Evolutionary conservation across 208 protist genomes (phyloP), one percentile per base, ranked within the genome.

Genomic region (Trypanosoma congolense): DNA sequence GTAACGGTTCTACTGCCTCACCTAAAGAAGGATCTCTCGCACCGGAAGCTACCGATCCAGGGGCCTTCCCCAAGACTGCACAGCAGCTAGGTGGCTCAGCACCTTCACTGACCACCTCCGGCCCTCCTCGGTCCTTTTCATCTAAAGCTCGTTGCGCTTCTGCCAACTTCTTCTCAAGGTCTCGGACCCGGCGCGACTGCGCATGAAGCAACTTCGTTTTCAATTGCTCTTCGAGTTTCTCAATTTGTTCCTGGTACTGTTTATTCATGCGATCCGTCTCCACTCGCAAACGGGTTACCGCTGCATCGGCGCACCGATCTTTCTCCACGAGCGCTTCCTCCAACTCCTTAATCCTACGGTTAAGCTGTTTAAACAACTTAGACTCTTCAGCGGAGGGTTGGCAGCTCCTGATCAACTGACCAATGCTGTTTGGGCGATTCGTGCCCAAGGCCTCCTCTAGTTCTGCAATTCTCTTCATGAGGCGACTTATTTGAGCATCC

Each of bases 261-360:
- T 63, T 40, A 16, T 68, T 63, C 18, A 90, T 55, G 36, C 74
- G 73, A n/a, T 78, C 70, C 4, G 73, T 78, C 22, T 90, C 81
- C 4, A 66, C 47, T 1, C 82, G 62, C 5, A 94, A 52, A 3
- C 69, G 63, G 18, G 70, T 69, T 24, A 94, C 56, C 19, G 74
- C 80, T 1, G 43, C 51, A 50, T 77, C 70, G 9, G 73, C 71
- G 30, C 67, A 82, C n/a, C 80, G 65, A 35, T 90, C 87, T 36
- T 88, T 84, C n/a, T 83, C 76, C 0, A 41, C 28, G 16, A 91
- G 52, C 0, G 81, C 80, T 42, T 77, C 58, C 42, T 85, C 77
- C 21, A 91, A 46, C 18, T 77, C 53, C 19, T 53, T 54, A 24
- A 91, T 81, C 24, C 69, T 71, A 1, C 29, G 54, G 0, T 80